phyloP scores from a whole-genome alignment of 805 yeast species.

The Candida stauntonica region DNA sequence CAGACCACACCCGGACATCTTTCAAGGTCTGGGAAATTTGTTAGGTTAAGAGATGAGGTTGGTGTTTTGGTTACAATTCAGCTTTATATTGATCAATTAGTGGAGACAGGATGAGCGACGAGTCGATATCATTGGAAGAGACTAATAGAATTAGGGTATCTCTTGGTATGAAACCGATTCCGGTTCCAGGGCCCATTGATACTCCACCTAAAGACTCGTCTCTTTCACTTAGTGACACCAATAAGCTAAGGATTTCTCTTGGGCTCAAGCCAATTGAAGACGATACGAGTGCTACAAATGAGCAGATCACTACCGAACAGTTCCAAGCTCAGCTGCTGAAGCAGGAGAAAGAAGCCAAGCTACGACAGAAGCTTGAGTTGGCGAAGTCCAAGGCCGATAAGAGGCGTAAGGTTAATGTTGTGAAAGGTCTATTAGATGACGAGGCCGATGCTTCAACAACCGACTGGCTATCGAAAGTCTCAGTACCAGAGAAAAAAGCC shows the following conservation, averaged over 20 bases:
- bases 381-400: conserved; percentile 13
- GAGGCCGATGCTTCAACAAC: conserved; percentile 9
- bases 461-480: conserved; percentile 24
- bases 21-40: not conserved
- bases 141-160: conserved; percentile 50
- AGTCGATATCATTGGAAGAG: conserved; percentile 40
- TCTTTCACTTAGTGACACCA: conserved; percentile 19
- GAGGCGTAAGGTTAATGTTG: conserved; percentile 11
- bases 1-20: not conserved
- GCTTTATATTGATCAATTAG: not conserved
- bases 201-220: not conserved
- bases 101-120: conserved; percentile 14
- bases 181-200: conserved; percentile 10
- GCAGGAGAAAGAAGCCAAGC: conserved; percentile 8
- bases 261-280: conserved; percentile 23
- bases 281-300: not conserved
- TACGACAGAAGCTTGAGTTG: conserved; percentile 15
- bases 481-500: not conserved
- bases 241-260: conserved; percentile 21
- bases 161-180: conserved; percentile 51
- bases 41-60: not conserved
- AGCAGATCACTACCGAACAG: conserved; percentile 16
- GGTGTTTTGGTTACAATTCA: not conserved
- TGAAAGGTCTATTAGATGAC: conserved; percentile 16
- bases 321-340: conserved; percentile 6